These are phyloP conservation scores for Leishmania mexicana DNA, from an alignment of 208 protist genomes.

Conservation along the genomic window DNA sequence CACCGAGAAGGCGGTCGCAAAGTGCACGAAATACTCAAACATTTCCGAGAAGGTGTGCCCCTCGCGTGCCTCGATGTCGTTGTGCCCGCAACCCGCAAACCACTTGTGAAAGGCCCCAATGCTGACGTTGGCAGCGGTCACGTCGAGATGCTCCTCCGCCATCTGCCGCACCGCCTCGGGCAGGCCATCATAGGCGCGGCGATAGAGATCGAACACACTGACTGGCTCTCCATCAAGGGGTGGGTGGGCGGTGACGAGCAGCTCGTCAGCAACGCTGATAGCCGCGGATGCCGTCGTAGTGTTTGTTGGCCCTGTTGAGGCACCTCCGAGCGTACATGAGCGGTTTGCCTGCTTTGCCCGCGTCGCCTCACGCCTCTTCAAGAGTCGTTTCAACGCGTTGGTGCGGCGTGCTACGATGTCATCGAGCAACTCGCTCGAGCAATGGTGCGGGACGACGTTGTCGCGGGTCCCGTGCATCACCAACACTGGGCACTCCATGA, in stretches of 20 bases:
- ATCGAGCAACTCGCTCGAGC: constrained; percentile 42
- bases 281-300: constrained; percentile 1
- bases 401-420: constrained; percentile 2
- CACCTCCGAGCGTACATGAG: not conserved
- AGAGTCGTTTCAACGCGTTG: not conserved
- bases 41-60: constrained; percentile 23
- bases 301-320: constrained; percentile 5
- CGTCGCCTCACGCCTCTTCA: not conserved
- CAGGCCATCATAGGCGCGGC: constrained; percentile 16
- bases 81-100: constrained; percentile 63
- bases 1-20: constrained; percentile 16
- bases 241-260: not conserved
- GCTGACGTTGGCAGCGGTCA: constrained; percentile 7
- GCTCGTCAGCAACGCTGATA: not conserved
- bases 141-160: constrained; percentile 3
- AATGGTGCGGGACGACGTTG: constrained; percentile 59
- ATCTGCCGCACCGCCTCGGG: not conserved
- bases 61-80: constrained; percentile 53
- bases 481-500: constrained; percentile 59
- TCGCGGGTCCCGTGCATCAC: constrained; percentile 73
- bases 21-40: constrained; percentile 39
- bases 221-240: not conserved
- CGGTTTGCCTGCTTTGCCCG: not conserved
- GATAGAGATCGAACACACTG: constrained; percentile 25
- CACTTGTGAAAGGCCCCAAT: constrained; percentile 47